These are phyloP conservation scores for Lachnellula arida DNA, from an alignment of 2,329 filamentous ascomycete species.

Conservation along the genomic window DNA sequence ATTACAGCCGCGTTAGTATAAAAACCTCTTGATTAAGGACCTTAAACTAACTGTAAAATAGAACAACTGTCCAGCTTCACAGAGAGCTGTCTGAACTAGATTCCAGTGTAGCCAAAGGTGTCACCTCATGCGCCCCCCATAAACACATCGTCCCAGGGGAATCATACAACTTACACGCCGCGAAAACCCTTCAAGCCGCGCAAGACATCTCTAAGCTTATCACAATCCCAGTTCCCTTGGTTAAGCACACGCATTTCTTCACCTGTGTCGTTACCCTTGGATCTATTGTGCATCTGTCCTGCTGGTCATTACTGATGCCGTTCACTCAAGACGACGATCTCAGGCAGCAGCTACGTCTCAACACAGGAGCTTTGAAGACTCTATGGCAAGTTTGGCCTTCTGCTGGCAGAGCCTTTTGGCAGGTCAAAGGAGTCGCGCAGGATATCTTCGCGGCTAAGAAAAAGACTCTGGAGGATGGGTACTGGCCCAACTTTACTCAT, in stretches of 20 bases:
- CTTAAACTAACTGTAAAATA: slow-evolving; percentile 19
- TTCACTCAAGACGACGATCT: slow-evolving; percentile 60
- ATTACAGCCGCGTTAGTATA: slow-evolving; percentile 48
- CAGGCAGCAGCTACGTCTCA: slow-evolving; percentile 72
- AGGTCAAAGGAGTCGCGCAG: slow-evolving; percentile 71
- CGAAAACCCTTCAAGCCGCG: slow-evolving; percentile 73
- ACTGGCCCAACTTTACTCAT: slow-evolving; percentile 26
- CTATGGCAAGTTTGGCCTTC: slow-evolving; percentile 18
- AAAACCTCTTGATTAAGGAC: not conserved
- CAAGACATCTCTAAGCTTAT: slow-evolving; percentile 71
- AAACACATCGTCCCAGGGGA: slow-evolving; percentile 52
- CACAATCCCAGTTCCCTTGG: slow-evolving; percentile 64
- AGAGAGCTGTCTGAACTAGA: slow-evolving; percentile 73
- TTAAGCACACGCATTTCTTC: slow-evolving; percentile 76
- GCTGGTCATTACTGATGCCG: slow-evolving; percentile 61
- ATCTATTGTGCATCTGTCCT: slow-evolving; percentile 74
- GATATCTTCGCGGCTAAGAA: slow-evolving; percentile 50
- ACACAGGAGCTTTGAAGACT: slow-evolving; percentile 39
- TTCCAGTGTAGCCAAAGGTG: slow-evolving; percentile 9
- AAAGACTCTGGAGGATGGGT: slow-evolving; percentile 25
- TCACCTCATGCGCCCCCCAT: slow-evolving; percentile 46
- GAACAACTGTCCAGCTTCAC: slow-evolving; percentile 67
- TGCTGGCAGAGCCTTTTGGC: slow-evolving; percentile 60
- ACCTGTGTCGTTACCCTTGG: slow-evolving; percentile 73
- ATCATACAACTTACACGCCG: slow-evolving; percentile 52